Evolutionary conservation across 495 filamentous ascomycete genomes (phyloP), one percentile per base, ranked within the genome.

Genomic region (Hyaloscypha variabilis): DNA sequence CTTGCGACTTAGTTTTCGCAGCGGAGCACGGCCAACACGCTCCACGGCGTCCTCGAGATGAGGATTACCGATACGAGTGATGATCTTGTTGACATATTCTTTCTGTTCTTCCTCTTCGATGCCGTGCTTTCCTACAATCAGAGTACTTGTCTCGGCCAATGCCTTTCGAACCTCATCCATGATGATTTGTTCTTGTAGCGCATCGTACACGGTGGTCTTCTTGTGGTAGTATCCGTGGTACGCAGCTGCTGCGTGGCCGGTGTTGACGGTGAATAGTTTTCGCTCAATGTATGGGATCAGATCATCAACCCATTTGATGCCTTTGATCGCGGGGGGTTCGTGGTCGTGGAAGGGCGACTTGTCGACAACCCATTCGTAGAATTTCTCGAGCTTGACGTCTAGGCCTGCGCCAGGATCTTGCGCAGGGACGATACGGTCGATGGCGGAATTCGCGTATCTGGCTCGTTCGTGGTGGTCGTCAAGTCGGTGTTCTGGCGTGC

Each of bases 181-280:
- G 74, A 97, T 94, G 67, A 84, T 81, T 62, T 75, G 69, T 59
- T 86, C 83, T 31, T 83, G 81, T 59, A 97, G 79, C 14, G 92
- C 88, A 63, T 98, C 94, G 70, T 94, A 91, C 65, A 99, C 93
- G 34, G 87, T 93, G 72, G 83, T 81, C 83, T 95, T 96, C 62
- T 89, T 86, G 39, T 86, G 85, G 74, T 90, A 79, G 82, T 95
- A 87, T 51, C 95, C 95, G 77, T 93, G 93, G 85, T 98, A 99
- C 59, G 95, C 95, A 26, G 94, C 93, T n/a, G 93, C 93, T 55
- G 96, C 95, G 74, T 99, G 95, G 54, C 92, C 89, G 26, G 95
- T 98, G 86, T 99, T 99, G 83, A 99, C 95, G 21, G 95, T 99
- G 84, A 92, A 99, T 66, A 99, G 88, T 82, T 99, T 99, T 78